Base-by-base conservation (phyloP, 2,329 filamentous ascomycete genomes). In the Diplodia intermedia region DNA sequence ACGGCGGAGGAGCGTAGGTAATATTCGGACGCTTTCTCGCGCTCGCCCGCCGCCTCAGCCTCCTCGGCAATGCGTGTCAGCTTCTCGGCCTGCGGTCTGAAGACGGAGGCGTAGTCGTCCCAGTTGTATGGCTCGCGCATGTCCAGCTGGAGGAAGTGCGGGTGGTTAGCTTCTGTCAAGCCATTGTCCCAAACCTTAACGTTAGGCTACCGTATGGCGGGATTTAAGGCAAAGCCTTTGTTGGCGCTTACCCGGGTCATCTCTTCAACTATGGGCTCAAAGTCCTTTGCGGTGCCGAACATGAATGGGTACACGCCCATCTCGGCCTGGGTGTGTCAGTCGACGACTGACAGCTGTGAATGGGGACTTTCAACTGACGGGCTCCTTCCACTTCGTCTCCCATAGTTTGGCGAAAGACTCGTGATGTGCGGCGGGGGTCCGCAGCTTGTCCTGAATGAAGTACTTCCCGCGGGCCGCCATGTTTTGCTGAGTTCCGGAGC, bases 381-480 rank as follows among this genome's bases (percentile, higher is more conserved):
- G 88, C 71, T 85, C 82, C 78, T 89, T 89, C 90, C 90, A 93
- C 78, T 91, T 92, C 7, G 88, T 91, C 79, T 91, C 89, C 90
- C 91, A 93, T 33, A 84, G 74, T 71, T 82, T 76, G 69, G 80
- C 73, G 71, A 78, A 84, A 68, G 76, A 81, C 70, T 83, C 81
- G 70, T 85, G 83, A 70, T 84, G 83, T 36, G 75, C 70, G 5
- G 82, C 82, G 14, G 75, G 75, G 23, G 73, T 78, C 33, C 76
- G 73, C 36, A 85, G 70, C 50, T 81, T 80, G 15, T 82, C 78
- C 68, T 84, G 79, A n/a, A 85, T 82, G 72, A 82, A 83, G 74
- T 78, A 84, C 63, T 78, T 75, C 7, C 77, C 77, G 26, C 76
- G 79, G 49, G 79, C 78, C 38, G 80, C 80, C 80, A 82, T 82